Evolutionary conservation across 2,329 filamentous ascomycete genomes (phyloP).

Genomic region (Alternaria triticina): DNA sequence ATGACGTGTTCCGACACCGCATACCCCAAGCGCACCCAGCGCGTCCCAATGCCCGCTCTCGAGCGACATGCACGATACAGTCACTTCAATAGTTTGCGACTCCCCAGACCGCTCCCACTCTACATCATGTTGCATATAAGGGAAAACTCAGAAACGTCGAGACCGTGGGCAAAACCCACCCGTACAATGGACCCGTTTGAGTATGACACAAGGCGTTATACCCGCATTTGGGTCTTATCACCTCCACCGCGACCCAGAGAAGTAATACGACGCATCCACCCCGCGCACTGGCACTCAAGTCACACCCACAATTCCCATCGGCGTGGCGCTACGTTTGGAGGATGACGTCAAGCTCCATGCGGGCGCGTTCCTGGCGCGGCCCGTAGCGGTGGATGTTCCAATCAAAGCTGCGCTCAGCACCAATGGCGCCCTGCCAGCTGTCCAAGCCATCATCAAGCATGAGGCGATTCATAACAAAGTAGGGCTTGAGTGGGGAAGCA

Average conservation of each 20-base stretch:
- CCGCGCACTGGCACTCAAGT: constrained; percentile 17
- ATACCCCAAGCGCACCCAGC: background rate
- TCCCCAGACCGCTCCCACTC: background rate
- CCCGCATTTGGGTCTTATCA: constrained; percentile 11
- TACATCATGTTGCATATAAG: background rate
- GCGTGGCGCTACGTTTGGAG: constrained; percentile 10
- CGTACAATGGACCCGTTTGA: background rate
- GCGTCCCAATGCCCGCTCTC: background rate
- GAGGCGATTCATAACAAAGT: constrained; percentile 15
- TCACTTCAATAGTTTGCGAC: constrained; percentile 2
- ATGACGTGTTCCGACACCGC: constrained; percentile 12
- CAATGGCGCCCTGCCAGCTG: constrained; percentile 47
- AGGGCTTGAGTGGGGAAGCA: constrained; percentile 17
- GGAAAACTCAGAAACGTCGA: background rate
- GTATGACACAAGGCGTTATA: constrained; percentile 5
- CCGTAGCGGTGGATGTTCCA: constrained; percentile 33
- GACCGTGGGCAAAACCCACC: background rate
- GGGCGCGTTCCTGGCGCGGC: constrained; percentile 30
- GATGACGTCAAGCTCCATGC: constrained; percentile 36
- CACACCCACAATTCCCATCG: constrained; percentile 3
- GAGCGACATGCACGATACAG: constrained; percentile 5
- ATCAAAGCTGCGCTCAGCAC: constrained; percentile 26
- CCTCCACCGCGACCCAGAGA: constrained; percentile 10
- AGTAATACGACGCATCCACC: constrained; percentile 13
- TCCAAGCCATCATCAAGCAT: constrained; percentile 45